Conservation (phyloP, 1,284 basidiomycete species). For the Moesziomyces antarcticus region DNA sequence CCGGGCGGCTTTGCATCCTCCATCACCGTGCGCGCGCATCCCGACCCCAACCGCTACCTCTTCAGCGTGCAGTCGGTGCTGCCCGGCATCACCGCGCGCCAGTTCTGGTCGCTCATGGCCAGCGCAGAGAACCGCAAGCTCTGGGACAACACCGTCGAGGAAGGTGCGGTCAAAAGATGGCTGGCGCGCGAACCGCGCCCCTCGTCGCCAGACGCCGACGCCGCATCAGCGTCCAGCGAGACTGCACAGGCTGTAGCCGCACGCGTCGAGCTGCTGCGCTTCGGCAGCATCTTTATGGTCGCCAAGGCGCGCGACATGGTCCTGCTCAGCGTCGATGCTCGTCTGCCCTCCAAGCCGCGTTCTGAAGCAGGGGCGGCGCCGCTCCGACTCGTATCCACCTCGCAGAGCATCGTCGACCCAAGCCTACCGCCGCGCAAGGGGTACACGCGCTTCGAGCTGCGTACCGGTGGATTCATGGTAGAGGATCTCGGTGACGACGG, state of each 20-base stretch:
- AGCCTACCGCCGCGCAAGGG: constrained; percentile 50
- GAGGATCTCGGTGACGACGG: constrained; percentile 56
- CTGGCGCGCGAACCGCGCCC: constrained; percentile 16
- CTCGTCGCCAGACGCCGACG: neutral
- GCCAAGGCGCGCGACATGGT: constrained; percentile 60
- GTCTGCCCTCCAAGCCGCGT: constrained; percentile 31
- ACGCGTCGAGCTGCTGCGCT: constrained; percentile 49
- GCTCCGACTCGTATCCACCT: constrained; percentile 53
- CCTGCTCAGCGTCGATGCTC: constrained; percentile 52
- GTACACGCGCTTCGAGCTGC: constrained; percentile 55
- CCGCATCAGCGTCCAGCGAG: constrained; percentile 2
- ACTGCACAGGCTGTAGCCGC: constrained; percentile 32
- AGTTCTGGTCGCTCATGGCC: constrained; percentile 64
- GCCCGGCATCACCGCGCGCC: constrained; percentile 47
- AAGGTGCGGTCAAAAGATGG: constrained; percentile 46
- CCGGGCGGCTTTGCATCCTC: constrained; percentile 39
- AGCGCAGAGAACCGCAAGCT: constrained; percentile 53
- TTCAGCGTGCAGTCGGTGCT: constrained; percentile 57
- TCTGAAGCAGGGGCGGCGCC: constrained; percentile 2
- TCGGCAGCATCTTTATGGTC: constrained; percentile 63
- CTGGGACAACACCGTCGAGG: constrained; percentile 55
- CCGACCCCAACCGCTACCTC: constrained; percentile 45
- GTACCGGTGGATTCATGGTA: constrained; percentile 60
- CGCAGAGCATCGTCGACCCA: constrained; percentile 45
- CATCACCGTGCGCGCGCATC: constrained; percentile 54